A percentile compares a stretch with the other conserved stretches of the same genome.
phyloP scores from a whole-genome alignment of 2,329 filamentous ascomycete species.

The Penicillium sp. region DNA sequence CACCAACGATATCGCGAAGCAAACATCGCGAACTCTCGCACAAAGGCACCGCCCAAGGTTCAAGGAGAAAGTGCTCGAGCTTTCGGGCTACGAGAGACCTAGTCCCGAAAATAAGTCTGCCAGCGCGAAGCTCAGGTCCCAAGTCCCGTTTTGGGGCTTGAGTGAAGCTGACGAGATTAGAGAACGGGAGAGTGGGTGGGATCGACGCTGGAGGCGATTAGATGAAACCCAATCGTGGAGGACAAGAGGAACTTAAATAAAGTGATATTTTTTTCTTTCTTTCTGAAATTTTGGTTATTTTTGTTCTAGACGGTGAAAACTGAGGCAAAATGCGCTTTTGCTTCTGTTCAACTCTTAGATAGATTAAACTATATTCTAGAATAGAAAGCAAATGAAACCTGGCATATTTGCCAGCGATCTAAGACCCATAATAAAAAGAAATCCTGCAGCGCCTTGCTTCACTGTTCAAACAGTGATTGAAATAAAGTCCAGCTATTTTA shows the following conservation, averaged over 20 bases:
- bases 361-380: neutral
- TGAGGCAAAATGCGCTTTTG: neutral
- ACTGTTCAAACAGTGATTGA: conserved; percentile 10
- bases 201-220: conserved; percentile 34
- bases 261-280: neutral
- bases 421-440: neutral
- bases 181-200: conserved; percentile 31
- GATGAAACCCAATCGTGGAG: conserved; percentile 20
- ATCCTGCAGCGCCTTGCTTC: conserved; percentile 9
- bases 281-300: neutral
- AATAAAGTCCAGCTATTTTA: conserved; percentile 9
- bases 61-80: conserved; percentile 27
- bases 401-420: neutral
- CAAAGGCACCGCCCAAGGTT: neutral
- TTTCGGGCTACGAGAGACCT: conserved; percentile 45
- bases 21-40: conserved; percentile 16
- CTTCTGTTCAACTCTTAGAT: neutral
- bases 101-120: conserved; percentile 27
- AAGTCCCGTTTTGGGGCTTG: conserved; percentile 27
- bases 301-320: neutral
- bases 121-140: conserved; percentile 32
- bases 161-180: conserved; percentile 18
- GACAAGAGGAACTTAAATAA: conserved; percentile 24
- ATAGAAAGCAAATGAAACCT: neutral
- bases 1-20: conserved; percentile 12